These are phyloP conservation scores for Dendrostoma leiphaemia DNA, from an alignment of 2,329 filamentous ascomycete genomes.

Conservation along the genomic window DNA sequence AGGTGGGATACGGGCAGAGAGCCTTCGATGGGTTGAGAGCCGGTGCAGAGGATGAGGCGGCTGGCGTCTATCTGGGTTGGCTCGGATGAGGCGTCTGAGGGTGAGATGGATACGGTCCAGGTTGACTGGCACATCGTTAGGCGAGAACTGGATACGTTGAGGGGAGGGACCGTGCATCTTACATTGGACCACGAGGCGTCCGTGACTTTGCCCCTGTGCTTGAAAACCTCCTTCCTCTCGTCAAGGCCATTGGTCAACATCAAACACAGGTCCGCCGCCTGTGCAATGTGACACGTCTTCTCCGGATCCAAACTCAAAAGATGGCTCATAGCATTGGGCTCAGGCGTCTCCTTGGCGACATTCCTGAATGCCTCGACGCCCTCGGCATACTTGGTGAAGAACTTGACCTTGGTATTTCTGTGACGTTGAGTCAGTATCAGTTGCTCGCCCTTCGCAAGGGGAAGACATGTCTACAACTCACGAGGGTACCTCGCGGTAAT, in stretches of 20 bases:
- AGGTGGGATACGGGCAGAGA: constrained; percentile 40
- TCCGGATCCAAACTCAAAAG: constrained; percentile 53
- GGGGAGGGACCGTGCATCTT: neutral
- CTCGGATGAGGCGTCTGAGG: constrained; percentile 14
- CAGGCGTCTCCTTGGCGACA: constrained; percentile 44
- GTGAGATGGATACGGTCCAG: constrained; percentile 21
- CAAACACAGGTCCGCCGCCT: constrained; percentile 55
- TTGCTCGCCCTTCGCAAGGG: no score
- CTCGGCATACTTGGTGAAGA: constrained; percentile 57
- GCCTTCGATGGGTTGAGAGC: constrained; percentile 46
- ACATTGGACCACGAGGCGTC: constrained; percentile 29
- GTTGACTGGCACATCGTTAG: constrained; percentile 21
- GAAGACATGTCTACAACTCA: no score
- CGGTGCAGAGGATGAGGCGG: constrained; percentile 57
- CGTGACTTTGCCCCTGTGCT: constrained; percentile 34
- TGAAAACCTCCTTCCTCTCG: constrained; percentile 36
- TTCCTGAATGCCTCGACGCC: constrained; percentile 50
- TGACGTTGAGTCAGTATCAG: no score
- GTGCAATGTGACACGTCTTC: constrained; percentile 53
- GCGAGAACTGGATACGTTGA: constrained; percentile 4
- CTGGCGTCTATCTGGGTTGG: constrained; percentile 34
- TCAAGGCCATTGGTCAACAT: constrained; percentile 43
- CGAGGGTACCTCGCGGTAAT: constrained; percentile 59
- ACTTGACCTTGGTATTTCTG: constrained; percentile 57
- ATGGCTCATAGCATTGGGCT: constrained; percentile 53